Evolutionary conservation across 75 land plant genomes (phyloP).

Genomic region (Pinus taeda): DNA sequence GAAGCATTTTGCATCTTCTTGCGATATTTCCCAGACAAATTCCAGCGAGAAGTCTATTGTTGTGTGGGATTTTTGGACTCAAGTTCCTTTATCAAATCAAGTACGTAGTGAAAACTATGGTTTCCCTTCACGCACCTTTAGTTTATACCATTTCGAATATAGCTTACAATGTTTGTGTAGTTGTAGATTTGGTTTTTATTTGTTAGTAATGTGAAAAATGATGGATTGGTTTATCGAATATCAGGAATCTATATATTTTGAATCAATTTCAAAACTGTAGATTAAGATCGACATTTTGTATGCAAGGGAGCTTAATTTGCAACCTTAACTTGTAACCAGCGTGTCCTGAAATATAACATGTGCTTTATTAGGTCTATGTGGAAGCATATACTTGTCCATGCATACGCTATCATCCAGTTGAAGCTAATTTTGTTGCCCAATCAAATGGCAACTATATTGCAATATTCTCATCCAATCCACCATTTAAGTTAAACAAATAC

Average conservation of each 20-base stretch:
- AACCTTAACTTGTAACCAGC: neutral
- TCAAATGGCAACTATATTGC: constrained; percentile 93
- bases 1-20: constrained; percentile 67
- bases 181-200: neutral
- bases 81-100: constrained; percentile 87
- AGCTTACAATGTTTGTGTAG: neutral
- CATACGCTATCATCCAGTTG: constrained; percentile 73
- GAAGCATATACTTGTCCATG: constrained; percentile 93
- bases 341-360: neutral
- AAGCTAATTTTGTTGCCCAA: constrained; percentile 72
- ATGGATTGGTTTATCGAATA: neutral
- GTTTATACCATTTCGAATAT: neutral
- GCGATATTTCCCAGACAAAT: constrained; percentile 64
- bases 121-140: constrained; percentile 6
- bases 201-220: neutral
- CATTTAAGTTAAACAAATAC: constrained; percentile 81
- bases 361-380: constrained; percentile 65
- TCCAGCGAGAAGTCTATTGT: constrained; percentile 79
- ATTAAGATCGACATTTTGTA: neutral
- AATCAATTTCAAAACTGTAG: neutral
- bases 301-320: neutral
- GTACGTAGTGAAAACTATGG: constrained; percentile 26
- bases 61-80: constrained; percentile 80
- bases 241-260: too few relatives aligned
- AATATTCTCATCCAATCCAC: constrained; percentile 70